phyloP scores from a whole-genome alignment of 2,329 filamentous ascomycete species.

The Decorospora gaudefroyi region DNA sequence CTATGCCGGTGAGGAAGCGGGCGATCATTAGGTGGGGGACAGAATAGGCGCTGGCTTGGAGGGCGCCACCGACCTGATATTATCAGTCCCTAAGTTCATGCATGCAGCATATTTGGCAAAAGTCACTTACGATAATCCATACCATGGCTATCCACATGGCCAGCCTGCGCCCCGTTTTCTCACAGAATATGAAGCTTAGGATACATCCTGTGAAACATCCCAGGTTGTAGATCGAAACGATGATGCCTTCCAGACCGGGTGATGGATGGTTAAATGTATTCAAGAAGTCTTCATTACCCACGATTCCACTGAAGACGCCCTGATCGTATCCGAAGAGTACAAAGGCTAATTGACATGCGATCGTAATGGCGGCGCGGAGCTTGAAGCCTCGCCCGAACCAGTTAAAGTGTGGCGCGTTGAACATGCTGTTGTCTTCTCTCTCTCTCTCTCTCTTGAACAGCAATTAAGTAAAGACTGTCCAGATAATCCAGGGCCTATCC shows the following conservation, averaged over 20 bases:
- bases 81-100: neutral
- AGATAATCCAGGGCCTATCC: no score
- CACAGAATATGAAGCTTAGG: constrained; percentile 45
- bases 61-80: constrained; percentile 41
- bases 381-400: constrained; percentile 37
- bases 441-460: no score
- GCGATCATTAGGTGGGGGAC: constrained; percentile 56
- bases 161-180: constrained; percentile 43
- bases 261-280: constrained; percentile 49
- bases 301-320: constrained; percentile 49
- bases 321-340: constrained; percentile 47
- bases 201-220: constrained; percentile 49
- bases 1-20: constrained; percentile 57
- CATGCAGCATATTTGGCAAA: neutral
- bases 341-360: constrained; percentile 40
- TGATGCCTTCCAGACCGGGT: constrained; percentile 49
- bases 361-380: constrained; percentile 35
- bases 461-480: no score
- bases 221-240: constrained; percentile 51
- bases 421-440: constrained; percentile 19
- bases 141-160: constrained; percentile 52
- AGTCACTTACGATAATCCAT: constrained; percentile 43
- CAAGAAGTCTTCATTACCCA: constrained; percentile 49
- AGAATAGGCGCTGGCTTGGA: constrained; percentile 45
- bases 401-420: constrained; percentile 31